Percentiles rank a stretch among this genome's conserved stretches.
These are phyloP conservation scores for Ophiocordyceps camponoti-leonardi DNA, from an alignment of 2,329 filamentous ascomycete species.

Conservation along the genomic window DNA sequence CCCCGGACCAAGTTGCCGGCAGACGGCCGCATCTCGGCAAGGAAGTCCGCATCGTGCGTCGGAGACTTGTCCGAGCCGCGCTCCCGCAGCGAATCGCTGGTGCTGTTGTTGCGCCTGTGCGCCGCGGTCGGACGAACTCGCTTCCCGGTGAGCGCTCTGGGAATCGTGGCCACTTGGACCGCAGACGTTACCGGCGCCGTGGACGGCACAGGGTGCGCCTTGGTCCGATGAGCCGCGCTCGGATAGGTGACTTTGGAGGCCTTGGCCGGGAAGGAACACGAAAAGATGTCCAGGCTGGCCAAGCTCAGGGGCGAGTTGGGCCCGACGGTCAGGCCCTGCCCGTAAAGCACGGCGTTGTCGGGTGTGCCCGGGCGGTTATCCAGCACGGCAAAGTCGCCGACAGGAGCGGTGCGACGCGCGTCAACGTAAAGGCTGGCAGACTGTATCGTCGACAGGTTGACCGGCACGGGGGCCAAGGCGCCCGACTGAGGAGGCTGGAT, in stretches of 20 bases:
- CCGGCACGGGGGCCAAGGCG: slow-evolving; percentile 16
- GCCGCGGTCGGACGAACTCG: slow-evolving; percentile 36
- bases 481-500: slow-evolving; percentile 27
- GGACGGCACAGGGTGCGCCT: slow-evolving; percentile 37
- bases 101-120: slow-evolving; percentile 76
- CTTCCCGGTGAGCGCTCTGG: slow-evolving; percentile 40
- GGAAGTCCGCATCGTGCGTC: slow-evolving; percentile 36
- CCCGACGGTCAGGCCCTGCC: slow-evolving; percentile 7
- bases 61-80: slow-evolving; percentile 33
- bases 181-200: slow-evolving; percentile 29
- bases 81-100: slow-evolving; percentile 70
- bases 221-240: slow-evolving; percentile 23
- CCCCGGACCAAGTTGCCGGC: slow-evolving; percentile 78
- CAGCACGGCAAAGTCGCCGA: slow-evolving; percentile 26
- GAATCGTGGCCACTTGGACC: slow-evolving; percentile 39
- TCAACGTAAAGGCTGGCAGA: slow-evolving; percentile 22
- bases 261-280: slow-evolving; percentile 46
- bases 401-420: slow-evolving; percentile 25
- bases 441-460: slow-evolving; percentile 6
- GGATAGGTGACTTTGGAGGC: slow-evolving; percentile 20
- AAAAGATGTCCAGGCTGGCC: slow-evolving; percentile 42
- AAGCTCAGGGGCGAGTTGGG: slow-evolving; percentile 35
- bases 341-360: slow-evolving; percentile 14
- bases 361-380: slow-evolving; percentile 30
- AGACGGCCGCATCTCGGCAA: slow-evolving; percentile 44